Base-by-base conservation (phyloP, 2,329 filamentous ascomycete genomes). In the Talaromyces funiculosus region DNA sequence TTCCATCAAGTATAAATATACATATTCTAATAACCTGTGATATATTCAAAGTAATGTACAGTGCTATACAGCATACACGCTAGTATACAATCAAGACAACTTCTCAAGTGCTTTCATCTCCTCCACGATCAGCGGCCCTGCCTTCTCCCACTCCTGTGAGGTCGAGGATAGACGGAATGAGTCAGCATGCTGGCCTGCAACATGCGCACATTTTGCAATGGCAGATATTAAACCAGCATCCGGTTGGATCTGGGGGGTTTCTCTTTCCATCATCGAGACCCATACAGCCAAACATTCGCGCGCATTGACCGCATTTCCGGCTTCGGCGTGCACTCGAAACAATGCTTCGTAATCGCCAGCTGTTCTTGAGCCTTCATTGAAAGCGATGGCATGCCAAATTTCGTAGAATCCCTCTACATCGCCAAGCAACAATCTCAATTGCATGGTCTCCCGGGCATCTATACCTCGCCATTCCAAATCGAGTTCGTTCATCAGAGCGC, bases 351-450 rank as follows among this genome's bases (percentile, higher is more conserved):
- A 90, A 64, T 87, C 76, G 16, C 69, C 68, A n/a, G 75, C 67
- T 0, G 81, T 80, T 20, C 86, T 82, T 1, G 77, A 66, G 8
- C 72, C 68, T 40, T 78, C 72, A 65, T 81, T 80, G 42, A 81
- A 77, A 14, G 85, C 73, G 3, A 84, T 79, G 60, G 80, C 77
- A 59, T 80, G 80, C 79, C 87, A 90, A 9, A 80, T 68, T 20
- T 83, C 77, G 85, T 84, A 88, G 67, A 89, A 84, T 5, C 76
- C 75, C 16, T 79, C 70, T 79, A 84, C 87, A 64, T 85, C 74
- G 18, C 69, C 67, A 61, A 77, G 77, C 20, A 66, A 64, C 4
- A 82, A 73, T 22, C 69, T 64, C 4, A 71, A 66, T 4, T 68
- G 61, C 66, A 75, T 72, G 5, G 42, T 58, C 6, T 61, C 54